Evolutionary conservation across 352 stramenopile species (phyloP).

Genomic region (Globisporangium middletonii): DNA sequence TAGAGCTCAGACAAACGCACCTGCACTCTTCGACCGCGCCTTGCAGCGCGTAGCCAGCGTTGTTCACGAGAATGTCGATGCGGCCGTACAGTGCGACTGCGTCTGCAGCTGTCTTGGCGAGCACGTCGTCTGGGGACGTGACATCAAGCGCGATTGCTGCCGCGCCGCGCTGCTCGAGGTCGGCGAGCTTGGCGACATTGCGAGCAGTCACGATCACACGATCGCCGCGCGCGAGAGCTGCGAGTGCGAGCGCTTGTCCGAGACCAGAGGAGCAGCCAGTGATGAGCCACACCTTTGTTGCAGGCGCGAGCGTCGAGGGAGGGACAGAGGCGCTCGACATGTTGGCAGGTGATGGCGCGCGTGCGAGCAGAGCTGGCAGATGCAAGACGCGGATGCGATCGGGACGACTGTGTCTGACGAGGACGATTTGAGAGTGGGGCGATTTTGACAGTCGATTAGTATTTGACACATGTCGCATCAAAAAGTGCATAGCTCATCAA

Average conservation of each 20-base stretch:
- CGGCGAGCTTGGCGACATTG: constrained; percentile 24
- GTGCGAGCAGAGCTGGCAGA: too few species aligned
- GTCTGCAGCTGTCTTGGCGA: constrained; percentile 23
- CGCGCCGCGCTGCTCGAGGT: constrained; percentile 26
- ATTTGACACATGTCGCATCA: too few species aligned
- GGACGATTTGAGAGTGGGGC: too few species aligned
- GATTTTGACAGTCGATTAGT: too few species aligned
- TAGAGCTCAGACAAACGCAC: not conserved
- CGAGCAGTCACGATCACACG: constrained; percentile 44
- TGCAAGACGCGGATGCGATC: not conserved
- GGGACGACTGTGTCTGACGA: not conserved
- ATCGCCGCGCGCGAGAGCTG: constrained; percentile 33
- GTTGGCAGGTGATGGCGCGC: not conserved
- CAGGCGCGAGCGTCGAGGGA: not conserved
- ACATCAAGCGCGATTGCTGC: constrained; percentile 30
- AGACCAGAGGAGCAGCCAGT: constrained; percentile 46
- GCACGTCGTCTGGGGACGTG: constrained; percentile 25
- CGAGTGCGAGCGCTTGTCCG: constrained; percentile 36
- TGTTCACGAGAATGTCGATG: constrained; percentile 53
- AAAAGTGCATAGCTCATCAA: too few species aligned
- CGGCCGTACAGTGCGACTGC: constrained; percentile 30
- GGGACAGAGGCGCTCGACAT: not conserved
- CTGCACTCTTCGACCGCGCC: constrained; percentile 42
- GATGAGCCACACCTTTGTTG: constrained; percentile 42
- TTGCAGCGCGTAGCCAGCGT: constrained; percentile 35